phyloP scores from a whole-genome alignment of 805 yeast genomes.

The Starmera amethionina region DNA sequence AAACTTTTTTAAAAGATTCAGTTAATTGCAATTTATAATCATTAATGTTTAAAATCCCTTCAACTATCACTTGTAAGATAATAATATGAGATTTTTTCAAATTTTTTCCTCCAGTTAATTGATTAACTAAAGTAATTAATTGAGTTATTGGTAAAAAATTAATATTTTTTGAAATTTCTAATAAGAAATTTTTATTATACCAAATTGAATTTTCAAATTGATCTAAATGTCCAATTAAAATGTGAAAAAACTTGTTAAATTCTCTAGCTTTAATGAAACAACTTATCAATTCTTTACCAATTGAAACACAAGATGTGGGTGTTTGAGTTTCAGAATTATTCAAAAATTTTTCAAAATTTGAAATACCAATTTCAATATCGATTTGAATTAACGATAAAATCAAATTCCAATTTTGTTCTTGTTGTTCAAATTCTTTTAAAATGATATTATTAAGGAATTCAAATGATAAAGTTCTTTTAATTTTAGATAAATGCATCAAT shows the following conservation, averaged over 20 bases:
- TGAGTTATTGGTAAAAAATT: conserved; percentile 39
- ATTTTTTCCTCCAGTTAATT: conserved; percentile 7
- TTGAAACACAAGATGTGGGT: conserved; percentile 1
- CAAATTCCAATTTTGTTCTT: conserved; percentile 40
- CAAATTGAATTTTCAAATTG: conserved; percentile 4
- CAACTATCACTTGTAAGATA: conserved; percentile 22
- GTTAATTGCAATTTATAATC: conserved; percentile 18
- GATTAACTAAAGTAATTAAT: conserved; percentile 19
- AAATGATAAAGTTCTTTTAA: conserved; percentile 44
- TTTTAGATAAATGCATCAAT: conserved; percentile 34
- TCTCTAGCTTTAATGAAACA: conserved; percentile 53
- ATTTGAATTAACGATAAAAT: conserved; percentile 38
- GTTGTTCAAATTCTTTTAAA: conserved; percentile 36
- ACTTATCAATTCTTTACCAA: conserved; percentile 27
- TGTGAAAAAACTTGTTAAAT: conserved; percentile 31
- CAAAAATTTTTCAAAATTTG: conserved; percentile 28
- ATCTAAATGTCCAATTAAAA: conserved; percentile 3
- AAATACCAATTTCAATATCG: conserved; percentile 50
- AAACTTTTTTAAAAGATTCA: conserved; percentile 15
- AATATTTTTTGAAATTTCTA: conserved; percentile 30
- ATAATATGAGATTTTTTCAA: conserved; percentile 7
- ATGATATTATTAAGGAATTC: conserved; percentile 37
- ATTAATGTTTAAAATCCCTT: conserved; percentile 31
- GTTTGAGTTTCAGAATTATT: conserved; percentile 4
- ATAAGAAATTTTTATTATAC: conserved; percentile 19